phyloP scores from a whole-genome alignment of 73 alveolate genomes.

The Paramecium biaurelia region DNA sequence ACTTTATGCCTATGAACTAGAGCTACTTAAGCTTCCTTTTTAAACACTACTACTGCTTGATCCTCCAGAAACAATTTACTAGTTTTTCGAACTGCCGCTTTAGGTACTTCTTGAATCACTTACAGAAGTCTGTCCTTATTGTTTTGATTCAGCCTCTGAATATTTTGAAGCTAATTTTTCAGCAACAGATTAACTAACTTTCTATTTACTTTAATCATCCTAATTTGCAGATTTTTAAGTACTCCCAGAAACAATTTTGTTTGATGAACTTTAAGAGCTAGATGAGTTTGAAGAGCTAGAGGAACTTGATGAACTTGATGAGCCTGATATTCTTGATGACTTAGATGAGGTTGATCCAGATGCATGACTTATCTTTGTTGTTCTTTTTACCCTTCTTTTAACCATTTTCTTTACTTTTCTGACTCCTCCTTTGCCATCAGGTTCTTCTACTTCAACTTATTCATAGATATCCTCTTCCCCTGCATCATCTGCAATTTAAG shows the following conservation, averaged over 20 bases:
- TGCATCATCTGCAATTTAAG: neutral
- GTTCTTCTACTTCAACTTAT: neutral
- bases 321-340: neutral
- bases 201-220: neutral
- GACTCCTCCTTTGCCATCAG: neutral
- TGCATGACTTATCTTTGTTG: neutral
- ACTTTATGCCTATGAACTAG: neutral
- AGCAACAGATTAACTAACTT: neutral
- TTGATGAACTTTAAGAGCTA: neutral
- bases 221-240: neutral
- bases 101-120: no score
- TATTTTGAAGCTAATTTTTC: neutral
- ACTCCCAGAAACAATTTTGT: neutral
- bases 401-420: neutral
- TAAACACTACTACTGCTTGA: neutral
- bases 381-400: neutral
- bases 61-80: neutral
- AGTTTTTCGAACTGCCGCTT: neutral
- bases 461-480: neutral
- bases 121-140: neutral
- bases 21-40: neutral
- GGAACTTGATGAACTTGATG: neutral
- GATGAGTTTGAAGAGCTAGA: neutral
- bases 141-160: neutral
- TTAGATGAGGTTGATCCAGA: neutral